A percentile compares a stretch with the other conserved stretches of the same genome.
Evolutionary conservation across 1,139 yeast species (phyloP).

Genomic region (Candida tetrigidarum): DNA sequence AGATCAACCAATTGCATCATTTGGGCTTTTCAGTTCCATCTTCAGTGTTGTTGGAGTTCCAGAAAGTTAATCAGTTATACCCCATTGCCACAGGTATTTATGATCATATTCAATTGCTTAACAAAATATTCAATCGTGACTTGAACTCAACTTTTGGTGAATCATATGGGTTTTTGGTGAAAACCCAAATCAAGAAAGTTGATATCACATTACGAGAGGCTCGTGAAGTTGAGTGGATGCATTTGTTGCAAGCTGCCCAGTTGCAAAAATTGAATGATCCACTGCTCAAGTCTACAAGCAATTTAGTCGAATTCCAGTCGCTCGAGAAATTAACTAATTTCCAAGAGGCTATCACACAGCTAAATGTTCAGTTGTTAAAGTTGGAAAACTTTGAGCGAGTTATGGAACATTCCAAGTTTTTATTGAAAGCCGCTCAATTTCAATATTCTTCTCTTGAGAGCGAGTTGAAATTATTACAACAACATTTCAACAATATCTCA

Average conservation of each 20-base stretch:
- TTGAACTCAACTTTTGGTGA: conserved; percentile 29
- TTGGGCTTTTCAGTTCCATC: conserved; percentile 65
- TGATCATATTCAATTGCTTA: conserved; percentile 42
- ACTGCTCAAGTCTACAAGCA: conserved; percentile 20
- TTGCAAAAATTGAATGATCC: conserved; percentile 23
- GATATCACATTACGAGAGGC: conserved; percentile 28
- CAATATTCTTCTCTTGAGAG: conserved; percentile 19
- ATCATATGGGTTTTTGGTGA: conserved; percentile 47
- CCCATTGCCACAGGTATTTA: conserved; percentile 61
- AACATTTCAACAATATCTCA: conserved; percentile 41
- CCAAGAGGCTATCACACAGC: conserved; percentile 33
- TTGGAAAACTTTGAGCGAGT: conserved; percentile 28
- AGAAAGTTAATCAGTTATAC: conserved; percentile 50
- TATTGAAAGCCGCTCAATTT: conserved; percentile 35
- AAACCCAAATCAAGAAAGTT: conserved; percentile 38
- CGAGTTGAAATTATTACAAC: conserved; percentile 40
- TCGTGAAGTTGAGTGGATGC: conserved; percentile 55
- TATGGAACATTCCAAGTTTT: conserved; percentile 23
- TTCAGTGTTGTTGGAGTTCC: conserved; percentile 33
- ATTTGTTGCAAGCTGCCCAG: conserved; percentile 56
- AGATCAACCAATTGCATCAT: conserved; percentile 54
- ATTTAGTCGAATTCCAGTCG: conserved; percentile 42
- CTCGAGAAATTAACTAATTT: conserved; percentile 42
- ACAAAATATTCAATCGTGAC: conserved; percentile 31
- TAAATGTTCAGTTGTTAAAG: conserved; percentile 36